A percentile compares a stretch with the other conserved stretches of the same genome.
phyloP scores from a whole-genome alignment of 306 rosid species.

The Lathyrus tuberosus region DNA sequence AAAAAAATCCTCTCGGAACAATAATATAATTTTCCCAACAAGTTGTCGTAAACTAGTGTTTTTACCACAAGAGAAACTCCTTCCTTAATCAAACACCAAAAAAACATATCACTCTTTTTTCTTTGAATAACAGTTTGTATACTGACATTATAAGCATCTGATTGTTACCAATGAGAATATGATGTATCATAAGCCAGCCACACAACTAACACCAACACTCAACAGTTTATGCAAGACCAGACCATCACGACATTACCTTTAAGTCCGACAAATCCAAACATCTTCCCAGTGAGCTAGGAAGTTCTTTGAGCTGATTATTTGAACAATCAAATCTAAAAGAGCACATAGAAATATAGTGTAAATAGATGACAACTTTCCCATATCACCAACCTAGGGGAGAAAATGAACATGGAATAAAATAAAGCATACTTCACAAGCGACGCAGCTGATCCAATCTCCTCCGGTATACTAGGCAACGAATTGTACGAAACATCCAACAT shows the following conservation, averaged over 20 bases:
- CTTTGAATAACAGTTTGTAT: conserved; percentile 16
- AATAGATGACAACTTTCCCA: conserved; percentile 25
- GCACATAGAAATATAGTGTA: conserved; percentile 2
- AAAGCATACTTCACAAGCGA: conserved; percentile 79
- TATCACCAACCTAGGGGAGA: conserved; percentile 8
- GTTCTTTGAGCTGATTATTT: conserved; percentile 74
- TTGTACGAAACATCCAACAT: conserved; percentile 80
- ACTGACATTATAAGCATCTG: conserved; percentile 15
- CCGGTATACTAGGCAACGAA: conserved; percentile 57
- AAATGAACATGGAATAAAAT: conserved; percentile 22
- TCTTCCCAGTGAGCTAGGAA: conserved; percentile 78
- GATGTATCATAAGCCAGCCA: conserved; percentile 20
- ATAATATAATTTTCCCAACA: conserved; percentile 12
- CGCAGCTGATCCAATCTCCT: conserved; percentile 77
- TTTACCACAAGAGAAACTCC: conserved; percentile 24
- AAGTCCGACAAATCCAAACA: conserved; percentile 73
- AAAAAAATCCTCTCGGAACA: conserved; percentile 21
- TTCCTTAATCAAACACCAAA: conserved; percentile 3
- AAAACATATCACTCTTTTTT: conserved; percentile 5
- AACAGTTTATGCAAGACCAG: conserved; percentile 29
- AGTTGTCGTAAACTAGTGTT: neutral
- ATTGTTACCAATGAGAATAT: neutral
- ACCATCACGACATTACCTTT: conserved; percentile 55
- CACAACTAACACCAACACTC: conserved; percentile 2
- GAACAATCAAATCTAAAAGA: conserved; percentile 81